Base-by-base conservation (phyloP, 805 yeast genomes). In the Suhomyces tanzawaensis region DNA sequence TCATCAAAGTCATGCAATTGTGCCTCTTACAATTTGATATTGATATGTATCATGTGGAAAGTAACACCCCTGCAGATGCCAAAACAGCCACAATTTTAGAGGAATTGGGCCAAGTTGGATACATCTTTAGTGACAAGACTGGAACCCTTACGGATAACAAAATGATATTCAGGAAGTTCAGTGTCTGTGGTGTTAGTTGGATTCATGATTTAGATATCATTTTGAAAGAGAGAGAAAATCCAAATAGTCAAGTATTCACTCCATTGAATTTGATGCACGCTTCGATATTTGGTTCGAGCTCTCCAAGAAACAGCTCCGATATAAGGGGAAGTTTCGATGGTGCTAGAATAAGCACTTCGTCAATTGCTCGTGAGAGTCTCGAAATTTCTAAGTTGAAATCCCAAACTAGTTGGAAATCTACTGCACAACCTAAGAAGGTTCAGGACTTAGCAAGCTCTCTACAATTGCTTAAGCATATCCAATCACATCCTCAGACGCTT, bases 91-190 rank as follows among this genome's bases (percentile, higher is more conserved):
- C 97, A 0, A 88, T 93, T 48, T 74, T 93, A 47, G 99, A 93
- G 58, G 99, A 93, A 62, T 69, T 93, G 51, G 99, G 99, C 2
- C 99, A 93, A 58, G 97, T 95, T 1, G 83, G 95, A 34, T 90
- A 91, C 55, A 76, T 93, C 3, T 93, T 93, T 58, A 85, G 96
- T 43, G 99, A 93, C 62, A 93, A 93, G 60, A 93, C 99, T 0
- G 99, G 99, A 7, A 93, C 99, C 0, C 72, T 93, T 44, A 93
- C 99, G 0, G 98, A 93, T 51, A 93, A 93, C 57, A 66, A 82
- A 51, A 93, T 93, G 99, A 66, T 91, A 19, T 93, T 93, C 59
- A 73, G 96, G 32, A 90, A 90, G 54, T 76, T 91, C 48, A 79
- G 95, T 7, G 82, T 93, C 4, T 82, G 85, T 37, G 99, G 99